phyloP scores from a whole-genome alignment of 805 yeast genomes.

The Ogataea chonburiensis region DNA sequence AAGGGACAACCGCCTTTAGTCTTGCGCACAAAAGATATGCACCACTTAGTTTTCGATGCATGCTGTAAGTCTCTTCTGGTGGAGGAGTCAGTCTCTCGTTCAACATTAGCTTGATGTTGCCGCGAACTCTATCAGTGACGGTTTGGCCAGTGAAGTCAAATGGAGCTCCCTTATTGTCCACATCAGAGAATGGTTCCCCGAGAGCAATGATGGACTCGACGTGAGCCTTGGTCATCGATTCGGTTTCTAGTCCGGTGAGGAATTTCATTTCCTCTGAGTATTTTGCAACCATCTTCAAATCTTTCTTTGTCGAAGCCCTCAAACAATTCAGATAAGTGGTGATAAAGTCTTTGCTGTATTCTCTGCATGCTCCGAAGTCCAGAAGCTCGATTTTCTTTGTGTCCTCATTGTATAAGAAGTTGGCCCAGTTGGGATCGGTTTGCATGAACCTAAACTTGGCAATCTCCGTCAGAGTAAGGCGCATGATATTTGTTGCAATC shows the following conservation, averaged over 20 bases:
- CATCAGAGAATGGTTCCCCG: slow-evolving; percentile 84
- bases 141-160: slow-evolving; percentile 84
- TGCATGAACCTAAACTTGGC: slow-evolving; percentile 89
- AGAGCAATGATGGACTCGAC: slow-evolving; percentile 84
- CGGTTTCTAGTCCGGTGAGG: slow-evolving; percentile 86
- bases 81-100: slow-evolving; percentile 93
- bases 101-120: slow-evolving; percentile 85
- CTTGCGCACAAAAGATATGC: slow-evolving; percentile 88
- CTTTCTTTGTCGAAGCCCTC: slow-evolving; percentile 69
- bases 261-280: slow-evolving; percentile 78
- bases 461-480: slow-evolving; percentile 81
- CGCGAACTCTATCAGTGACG: slow-evolving; percentile 89
- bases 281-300: slow-evolving; percentile 59
- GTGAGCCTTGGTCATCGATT: slow-evolving; percentile 87
- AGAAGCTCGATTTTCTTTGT: slow-evolving; percentile 76
- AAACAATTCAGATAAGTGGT: slow-evolving; percentile 66
- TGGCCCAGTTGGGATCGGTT: slow-evolving; percentile 99
- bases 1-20: slow-evolving; percentile 78
- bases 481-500: slow-evolving; percentile 84
- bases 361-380: slow-evolving; percentile 95
- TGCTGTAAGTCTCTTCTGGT: slow-evolving; percentile 96
- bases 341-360: slow-evolving; percentile 67
- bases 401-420: slow-evolving; percentile 76
- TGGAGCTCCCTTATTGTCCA: slow-evolving; percentile 44
- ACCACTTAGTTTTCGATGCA: slow-evolving; percentile 93